phyloP scores from a whole-genome alignment of 805 yeast species.

The Ascoidea tarda region DNA sequence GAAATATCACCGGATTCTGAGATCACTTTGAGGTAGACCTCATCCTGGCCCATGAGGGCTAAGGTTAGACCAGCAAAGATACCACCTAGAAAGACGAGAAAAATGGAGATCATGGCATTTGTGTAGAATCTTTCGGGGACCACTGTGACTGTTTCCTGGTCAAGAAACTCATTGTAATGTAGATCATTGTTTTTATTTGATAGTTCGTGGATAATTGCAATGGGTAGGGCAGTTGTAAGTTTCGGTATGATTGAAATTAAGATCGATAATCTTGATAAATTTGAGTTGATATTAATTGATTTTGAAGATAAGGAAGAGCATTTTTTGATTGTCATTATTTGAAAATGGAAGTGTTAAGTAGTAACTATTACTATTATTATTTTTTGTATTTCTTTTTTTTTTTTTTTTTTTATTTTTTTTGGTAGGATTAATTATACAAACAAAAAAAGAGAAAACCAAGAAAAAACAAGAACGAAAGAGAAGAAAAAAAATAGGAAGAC shows the following conservation, averaged over 20 bases:
- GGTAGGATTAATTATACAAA: background rate
- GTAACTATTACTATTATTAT: too few relatives aligned
- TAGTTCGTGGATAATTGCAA: background rate
- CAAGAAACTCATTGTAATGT: background rate
- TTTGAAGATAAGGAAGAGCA: background rate
- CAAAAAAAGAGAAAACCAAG: background rate
- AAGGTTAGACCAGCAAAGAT: slow-evolving; percentile 91
- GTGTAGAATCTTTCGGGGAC: slow-evolving; percentile 23
- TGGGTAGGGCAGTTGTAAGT: slow-evolving; percentile 5
- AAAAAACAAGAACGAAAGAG: background rate
- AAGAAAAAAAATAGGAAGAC: background rate
- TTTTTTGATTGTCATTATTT: background rate
- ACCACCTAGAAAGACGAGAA: slow-evolving; percentile 66
- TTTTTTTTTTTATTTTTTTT: too few relatives aligned
- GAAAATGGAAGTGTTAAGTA: background rate
- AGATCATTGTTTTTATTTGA: background rate
- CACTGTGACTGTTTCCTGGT: background rate
- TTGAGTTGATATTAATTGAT: too few relatives aligned
- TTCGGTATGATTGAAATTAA: slow-evolving; percentile 5
- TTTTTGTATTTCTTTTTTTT: too few relatives aligned
- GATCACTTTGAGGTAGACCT: slow-evolving; percentile 82
- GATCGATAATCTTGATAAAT: background rate
- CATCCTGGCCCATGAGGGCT: slow-evolving; percentile 97
- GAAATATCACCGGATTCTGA: slow-evolving; percentile 66
- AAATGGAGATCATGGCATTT: slow-evolving; percentile 37